A percentile compares a stretch with the other conserved stretches of the same genome.
These are phyloP conservation scores for Cladosporium sphaerospermum DNA, from an alignment of 2,329 filamentous ascomycete species.

Conservation along the genomic window DNA sequence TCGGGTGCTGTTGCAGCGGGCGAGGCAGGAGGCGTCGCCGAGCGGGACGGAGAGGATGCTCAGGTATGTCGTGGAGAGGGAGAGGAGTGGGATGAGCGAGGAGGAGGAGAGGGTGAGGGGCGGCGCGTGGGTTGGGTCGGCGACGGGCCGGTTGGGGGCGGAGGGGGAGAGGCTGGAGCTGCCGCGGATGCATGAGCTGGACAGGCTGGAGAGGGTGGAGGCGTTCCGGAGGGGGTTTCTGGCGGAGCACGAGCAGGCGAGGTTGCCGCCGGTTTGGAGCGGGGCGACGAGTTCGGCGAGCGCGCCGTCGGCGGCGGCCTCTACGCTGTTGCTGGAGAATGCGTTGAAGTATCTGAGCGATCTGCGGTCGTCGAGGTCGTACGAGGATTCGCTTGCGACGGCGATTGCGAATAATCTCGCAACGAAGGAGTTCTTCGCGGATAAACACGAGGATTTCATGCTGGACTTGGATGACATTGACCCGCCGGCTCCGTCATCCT, in stretches of 20 bases:
- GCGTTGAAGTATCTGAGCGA: conserved; percentile 57
- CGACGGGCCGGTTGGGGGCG: conserved; percentile 13
- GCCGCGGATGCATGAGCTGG: conserved; percentile 13
- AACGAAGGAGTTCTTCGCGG: conserved; percentile 46
- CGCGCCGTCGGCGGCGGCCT: background rate
- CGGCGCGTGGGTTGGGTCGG: conserved; percentile 25
- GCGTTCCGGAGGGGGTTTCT: conserved; percentile 30
- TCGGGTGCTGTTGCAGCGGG: conserved; percentile 28
- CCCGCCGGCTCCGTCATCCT: conserved; percentile 51
- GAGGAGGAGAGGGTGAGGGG: conserved; percentile 31
- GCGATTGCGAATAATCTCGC: conserved; percentile 50
- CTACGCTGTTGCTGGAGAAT: conserved; percentile 41
- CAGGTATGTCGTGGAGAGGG: conserved; percentile 36
- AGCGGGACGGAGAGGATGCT: conserved; percentile 33
- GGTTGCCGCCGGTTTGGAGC: conserved; percentile 21
- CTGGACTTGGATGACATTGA: conserved; percentile 48
- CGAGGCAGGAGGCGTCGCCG: conserved; percentile 26
- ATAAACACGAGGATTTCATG: conserved; percentile 52
- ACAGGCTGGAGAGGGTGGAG: conserved; percentile 26
- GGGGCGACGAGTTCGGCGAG: conserved; percentile 20
- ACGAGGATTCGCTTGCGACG: conserved; percentile 49
- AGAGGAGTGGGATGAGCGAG: conserved; percentile 29
- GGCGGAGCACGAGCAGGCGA: conserved; percentile 26
- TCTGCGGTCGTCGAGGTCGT: conserved; percentile 47
- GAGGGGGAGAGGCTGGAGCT: conserved; percentile 12